Evolutionary conservation across 441 rosid species (phyloP).

Genomic region (Hura crepitans): DNA sequence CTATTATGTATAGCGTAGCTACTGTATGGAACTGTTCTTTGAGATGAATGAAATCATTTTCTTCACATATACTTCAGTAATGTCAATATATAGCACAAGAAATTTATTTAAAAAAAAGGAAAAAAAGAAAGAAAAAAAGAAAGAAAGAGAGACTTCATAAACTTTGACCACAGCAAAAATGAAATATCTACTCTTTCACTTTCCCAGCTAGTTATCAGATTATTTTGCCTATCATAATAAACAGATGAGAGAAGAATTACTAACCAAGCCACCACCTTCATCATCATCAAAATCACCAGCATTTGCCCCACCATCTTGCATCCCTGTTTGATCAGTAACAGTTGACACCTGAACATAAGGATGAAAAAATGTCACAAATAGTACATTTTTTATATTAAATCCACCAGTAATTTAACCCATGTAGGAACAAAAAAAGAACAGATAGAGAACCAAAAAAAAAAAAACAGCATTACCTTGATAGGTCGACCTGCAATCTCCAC

Average conservation of each 20-base stretch:
- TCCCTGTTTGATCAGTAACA: conserved; percentile 78
- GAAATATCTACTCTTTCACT: too few species aligned
- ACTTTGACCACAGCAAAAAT: too few species aligned
- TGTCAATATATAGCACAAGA: too few species aligned
- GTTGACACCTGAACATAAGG: conserved; percentile 68
- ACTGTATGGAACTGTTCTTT: too few species aligned
- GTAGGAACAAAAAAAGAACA: neutral
- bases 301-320: conserved; percentile 59
- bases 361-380: conserved; percentile 7
- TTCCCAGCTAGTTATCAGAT: too few species aligned
- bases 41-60: too few species aligned
- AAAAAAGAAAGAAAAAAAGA: too few species aligned
- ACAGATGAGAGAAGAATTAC: conserved; percentile 27
- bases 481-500: conserved; percentile 88
- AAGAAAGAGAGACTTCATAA: too few species aligned
- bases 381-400: neutral
- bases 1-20: too few species aligned
- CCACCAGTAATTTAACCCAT: neutral
- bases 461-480: conserved; percentile 62
- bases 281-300: conserved; percentile 95
- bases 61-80: too few species aligned
- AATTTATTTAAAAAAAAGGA: too few species aligned
- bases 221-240: too few species aligned
- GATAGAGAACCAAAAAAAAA: neutral
- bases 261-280: conserved; percentile 95